Base-by-base conservation (phyloP, 495 filamentous ascomycete genomes). In the Emericellopsis terricola region DNA sequence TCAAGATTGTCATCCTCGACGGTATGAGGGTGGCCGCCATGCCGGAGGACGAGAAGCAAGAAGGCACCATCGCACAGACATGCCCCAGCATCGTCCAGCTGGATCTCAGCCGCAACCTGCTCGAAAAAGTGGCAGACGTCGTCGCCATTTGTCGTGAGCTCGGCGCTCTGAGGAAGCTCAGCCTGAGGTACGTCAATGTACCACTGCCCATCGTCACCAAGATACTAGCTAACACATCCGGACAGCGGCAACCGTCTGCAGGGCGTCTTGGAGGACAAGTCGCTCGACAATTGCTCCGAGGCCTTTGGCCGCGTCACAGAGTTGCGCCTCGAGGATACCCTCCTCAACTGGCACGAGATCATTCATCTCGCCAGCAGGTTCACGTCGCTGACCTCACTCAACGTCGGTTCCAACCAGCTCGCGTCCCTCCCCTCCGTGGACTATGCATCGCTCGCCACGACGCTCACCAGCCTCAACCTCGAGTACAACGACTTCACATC, bases 81-180 rank as follows among this genome's bases (percentile, higher is more conserved):
- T 74, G 69, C 26, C 69, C 72, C 0, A 68, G 78, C 37, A 76
- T 93, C 38, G 62, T 65, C 9, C 79, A 94, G 47, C 63, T 97
- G 19, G 87, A 96, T 50, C 52, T 97, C 21, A 84, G 83, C 44
- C 66, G 82, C 28, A 96, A 87, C 50, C 53, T 94, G 31, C 70
- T 94, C 43, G 69, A 71, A 38, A 53, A 49, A 11, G 72, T 82
- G 51, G 47, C 54, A 2, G 69, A 76, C 17, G 65, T 93, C 15
- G 62, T 66, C 28, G 53, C 64, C 13, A 78, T 97, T 19, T 89
- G 81, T 47, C 54, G 55, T 3, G 64, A 71, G 33, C 55, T 96
- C 6, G 58, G 66, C 17, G 50, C 51, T 26, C 45, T 97, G 38
- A 67, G 56, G 45, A 67, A 49, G 11, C 48, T 97, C 39, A 73